Evolutionary conservation across 139 green algal species (phyloP).

Genomic region (Chlorella sp.): DNA sequence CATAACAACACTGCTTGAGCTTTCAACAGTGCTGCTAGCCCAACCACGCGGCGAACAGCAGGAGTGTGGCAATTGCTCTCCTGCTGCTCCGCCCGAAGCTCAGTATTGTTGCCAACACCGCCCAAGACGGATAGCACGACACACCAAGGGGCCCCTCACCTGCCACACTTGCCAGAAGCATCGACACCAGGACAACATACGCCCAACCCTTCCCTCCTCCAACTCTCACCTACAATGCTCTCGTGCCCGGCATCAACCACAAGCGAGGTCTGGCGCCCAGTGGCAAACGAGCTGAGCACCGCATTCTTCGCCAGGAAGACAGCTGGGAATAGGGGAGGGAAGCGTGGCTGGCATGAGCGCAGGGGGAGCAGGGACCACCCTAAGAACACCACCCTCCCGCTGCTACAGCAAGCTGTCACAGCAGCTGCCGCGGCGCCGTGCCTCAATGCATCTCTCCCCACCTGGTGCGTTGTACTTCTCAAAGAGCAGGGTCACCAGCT

Average conservation of each 20-base stretch:
- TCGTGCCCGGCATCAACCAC: slow-evolving; percentile 86
- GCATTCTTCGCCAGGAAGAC: slow-evolving; percentile 91
- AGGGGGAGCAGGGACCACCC: not conserved
- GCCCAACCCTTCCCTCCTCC: too few species aligned
- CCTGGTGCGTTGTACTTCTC: slow-evolving; percentile 74
- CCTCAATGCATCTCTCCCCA: not conserved
- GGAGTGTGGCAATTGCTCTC: too few species aligned
- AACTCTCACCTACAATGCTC: slow-evolving; percentile 70
- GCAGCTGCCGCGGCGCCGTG: not conserved
- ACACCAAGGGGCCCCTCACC: too few species aligned
- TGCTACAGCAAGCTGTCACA: not conserved
- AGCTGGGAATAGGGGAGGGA: slow-evolving; percentile 43
- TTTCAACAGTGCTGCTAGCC: too few species aligned
- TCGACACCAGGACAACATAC: too few species aligned
- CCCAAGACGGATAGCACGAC: too few species aligned
- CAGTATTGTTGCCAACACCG: too few species aligned
- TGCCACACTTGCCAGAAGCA: too few species aligned
- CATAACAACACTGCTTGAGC: too few species aligned
- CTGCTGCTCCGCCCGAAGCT: too few species aligned
- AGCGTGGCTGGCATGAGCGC: not conserved
- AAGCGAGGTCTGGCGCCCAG: slow-evolving; percentile 84
- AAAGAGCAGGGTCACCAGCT: slow-evolving; percentile 83
- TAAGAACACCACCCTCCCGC: too few species aligned
- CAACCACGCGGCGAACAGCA: too few species aligned
- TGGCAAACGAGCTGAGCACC: slow-evolving; percentile 87